Evolutionary conservation across 163 green algal species (phyloP).

Genomic region (Scenedesmus sp.): DNA sequence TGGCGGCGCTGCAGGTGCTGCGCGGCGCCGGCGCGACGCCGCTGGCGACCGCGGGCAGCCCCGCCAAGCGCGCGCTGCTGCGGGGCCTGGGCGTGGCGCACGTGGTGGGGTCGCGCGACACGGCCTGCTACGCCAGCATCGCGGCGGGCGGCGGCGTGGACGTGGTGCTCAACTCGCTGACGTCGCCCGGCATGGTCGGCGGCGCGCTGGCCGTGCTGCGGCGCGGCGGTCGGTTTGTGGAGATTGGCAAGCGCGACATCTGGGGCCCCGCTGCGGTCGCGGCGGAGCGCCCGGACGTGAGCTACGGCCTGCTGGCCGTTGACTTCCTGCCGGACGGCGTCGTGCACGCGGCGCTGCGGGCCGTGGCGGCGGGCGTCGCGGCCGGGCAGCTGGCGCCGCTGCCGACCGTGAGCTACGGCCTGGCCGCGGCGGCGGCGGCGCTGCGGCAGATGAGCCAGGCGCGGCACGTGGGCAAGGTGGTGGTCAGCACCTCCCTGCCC

Average conservation of each 20-base stretch:
- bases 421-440: constrained; percentile 61
- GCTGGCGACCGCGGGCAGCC: constrained; percentile 74
- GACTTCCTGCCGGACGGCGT: constrained; percentile 75
- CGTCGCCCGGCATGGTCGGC: constrained; percentile 78
- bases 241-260: constrained; percentile 83
- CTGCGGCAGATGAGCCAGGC: constrained; percentile 63
- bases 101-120: constrained; percentile 70
- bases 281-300: constrained; percentile 65
- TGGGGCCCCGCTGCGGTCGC: constrained; percentile 51
- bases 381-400: constrained; percentile 64
- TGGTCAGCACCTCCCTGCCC: constrained; percentile 43
- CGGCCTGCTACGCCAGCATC: constrained; percentile 65
- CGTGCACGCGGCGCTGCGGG: constrained; percentile 66
- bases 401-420: constrained; percentile 53
- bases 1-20: constrained; percentile 71
- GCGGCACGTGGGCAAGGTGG: constrained; percentile 71
- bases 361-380: constrained; percentile 62
- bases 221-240: constrained; percentile 63
- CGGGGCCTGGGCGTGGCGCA: constrained; percentile 50
- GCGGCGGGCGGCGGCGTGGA: constrained; percentile 49
- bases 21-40: constrained; percentile 51
- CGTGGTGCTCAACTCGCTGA: constrained; percentile 88
- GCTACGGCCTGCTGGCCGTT: constrained; percentile 63
- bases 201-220: constrained; percentile 65
- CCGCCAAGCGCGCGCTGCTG: constrained; percentile 63